Base-by-base conservation (phyloP, 441 rosid species). In the Erysimum cheiri region DNA sequence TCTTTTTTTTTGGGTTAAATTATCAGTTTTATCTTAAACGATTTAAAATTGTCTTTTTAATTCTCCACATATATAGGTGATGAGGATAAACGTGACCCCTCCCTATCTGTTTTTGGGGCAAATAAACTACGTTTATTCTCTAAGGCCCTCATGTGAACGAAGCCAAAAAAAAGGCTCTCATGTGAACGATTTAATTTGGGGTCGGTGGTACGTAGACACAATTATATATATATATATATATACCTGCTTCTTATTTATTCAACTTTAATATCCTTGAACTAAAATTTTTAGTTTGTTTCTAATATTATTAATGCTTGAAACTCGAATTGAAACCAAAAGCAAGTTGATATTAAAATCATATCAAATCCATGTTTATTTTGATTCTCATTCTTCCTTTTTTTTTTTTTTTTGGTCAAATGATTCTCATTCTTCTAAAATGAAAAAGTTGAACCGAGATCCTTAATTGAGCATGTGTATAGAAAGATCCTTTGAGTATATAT, bases 131-230 rank as follows among this genome's bases (percentile, higher is more conserved):
- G 26, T 13, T 17, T 32, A 29, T 60, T 44, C 37, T 60, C 28
- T 44, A 24, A 62, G 11, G 43, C 55, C 17, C 19, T 44, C 75
- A 48, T 64, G 76, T 72, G 76, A 72, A 11, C 54, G 7, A 24
- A 22, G 24, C 24, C 24, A 22, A 22, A 22, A 22, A 22, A 22
- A 14, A 62, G 11, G 32, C 55, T 32, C 19, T 44, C 75, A 48
- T 64, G 76, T 72, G 76, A 72, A 11, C 54, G 7, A 24, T 39
- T 72, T 48, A 72, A 57, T 59, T 64, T 57, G 65, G 59, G 76
- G 60, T 48, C 17, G 71, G 54, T 72, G 52, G 65, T 56, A 46
- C 56, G 75, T 62, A 43, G 55, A 60, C 57, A 44, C 39, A n/a
- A 44, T 19, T n/a, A n/a, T n/a, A n/a, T n/a, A n/a, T n/a, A n/a